Conservation (phyloP, 1,284 basidiomycete species). For the Phaffia rhodozyma region DNA sequence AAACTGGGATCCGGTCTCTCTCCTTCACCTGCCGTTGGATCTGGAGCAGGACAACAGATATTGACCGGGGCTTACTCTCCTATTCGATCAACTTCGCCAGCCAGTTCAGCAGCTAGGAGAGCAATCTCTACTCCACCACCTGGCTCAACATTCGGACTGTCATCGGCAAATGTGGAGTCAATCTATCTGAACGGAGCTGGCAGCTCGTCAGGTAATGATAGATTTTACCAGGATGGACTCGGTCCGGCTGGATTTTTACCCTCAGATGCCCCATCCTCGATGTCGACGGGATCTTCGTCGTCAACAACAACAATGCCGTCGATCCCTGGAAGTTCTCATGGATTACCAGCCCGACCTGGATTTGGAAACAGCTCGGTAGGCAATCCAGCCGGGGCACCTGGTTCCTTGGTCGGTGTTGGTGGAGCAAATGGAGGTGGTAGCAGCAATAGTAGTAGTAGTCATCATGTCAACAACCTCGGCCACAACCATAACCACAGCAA, state of each 20-base stretch:
- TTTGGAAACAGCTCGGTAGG: conserved; percentile 23
- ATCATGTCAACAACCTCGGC: not conserved
- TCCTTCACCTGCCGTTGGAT: no score
- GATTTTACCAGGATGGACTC: no score
- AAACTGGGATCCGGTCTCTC: not conserved
- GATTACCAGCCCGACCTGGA: no score
- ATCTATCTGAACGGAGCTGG: no score
- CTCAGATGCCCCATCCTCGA: not conserved
- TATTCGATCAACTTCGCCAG: not conserved
- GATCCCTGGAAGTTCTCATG: not conserved
- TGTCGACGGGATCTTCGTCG: not conserved
- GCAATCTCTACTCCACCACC: conserved; percentile 4
- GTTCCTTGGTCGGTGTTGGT: conserved; percentile 22
- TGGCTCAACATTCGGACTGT: not conserved
- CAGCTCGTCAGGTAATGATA: no score
- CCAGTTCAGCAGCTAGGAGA: not conserved
- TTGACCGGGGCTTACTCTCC: not conserved
- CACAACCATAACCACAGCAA: not conserved
- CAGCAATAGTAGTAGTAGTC: not conserved
- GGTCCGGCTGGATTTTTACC: no score
- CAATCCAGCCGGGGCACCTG: conserved; percentile 24
- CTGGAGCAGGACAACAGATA: not conserved
- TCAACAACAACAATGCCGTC: not conserved
- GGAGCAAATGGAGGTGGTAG: not conserved
- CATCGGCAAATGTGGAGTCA: no score